Evolutionary conservation across 495 filamentous ascomycete species (phyloP), one percentile per base, ranked within the genome.

Genomic region (Tuber microsphaerosporum): DNA sequence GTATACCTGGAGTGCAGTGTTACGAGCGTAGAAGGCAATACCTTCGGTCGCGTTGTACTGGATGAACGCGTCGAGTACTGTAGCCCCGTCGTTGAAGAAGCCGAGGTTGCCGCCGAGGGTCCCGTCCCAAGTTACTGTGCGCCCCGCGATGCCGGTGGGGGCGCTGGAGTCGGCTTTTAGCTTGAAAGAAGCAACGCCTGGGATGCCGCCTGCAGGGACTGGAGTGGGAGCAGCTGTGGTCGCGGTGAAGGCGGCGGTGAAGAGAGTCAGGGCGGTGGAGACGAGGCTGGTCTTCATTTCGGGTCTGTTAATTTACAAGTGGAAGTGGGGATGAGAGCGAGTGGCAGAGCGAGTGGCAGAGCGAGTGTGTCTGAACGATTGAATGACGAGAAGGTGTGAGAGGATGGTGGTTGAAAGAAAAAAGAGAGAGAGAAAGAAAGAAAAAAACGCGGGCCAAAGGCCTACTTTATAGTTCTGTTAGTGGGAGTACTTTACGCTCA

Each of bases 41-140:
- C 75, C 80, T n/a, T 65, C 22, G 4, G 72, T 71, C 0, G 39
- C 20, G 26, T 81, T 81, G 46, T 70, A 74, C 48, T 81, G 79
- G 31, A 81, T 76, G 48, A 81, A 81, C 5, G 42, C 42, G 16
- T 70, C 45, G 8, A 70, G 42, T 12, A 48, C 72, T 19, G 65
- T 51, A 19, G 70, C 75, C 8, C 34, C 19, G 43, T 14, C 34
- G 0, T 31, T 44, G 16, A 79, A 81, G 16, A 79, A 81, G 61
- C 79, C 79, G 8, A 81, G 39, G 26, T 69, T 41, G 20, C 75
- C 79, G 46, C 22, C 43, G 37, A 72, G 1, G 0, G 12, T 8
- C 20, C 41, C 46, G 37, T 71, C 71, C 72, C 76, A 70, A 20
- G 71, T 43, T 22, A 79, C 19, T 17, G 42, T 46, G 72, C 71